Evolutionary conservation across 805 yeast species (phyloP).

Genomic region (Candida maris): DNA sequence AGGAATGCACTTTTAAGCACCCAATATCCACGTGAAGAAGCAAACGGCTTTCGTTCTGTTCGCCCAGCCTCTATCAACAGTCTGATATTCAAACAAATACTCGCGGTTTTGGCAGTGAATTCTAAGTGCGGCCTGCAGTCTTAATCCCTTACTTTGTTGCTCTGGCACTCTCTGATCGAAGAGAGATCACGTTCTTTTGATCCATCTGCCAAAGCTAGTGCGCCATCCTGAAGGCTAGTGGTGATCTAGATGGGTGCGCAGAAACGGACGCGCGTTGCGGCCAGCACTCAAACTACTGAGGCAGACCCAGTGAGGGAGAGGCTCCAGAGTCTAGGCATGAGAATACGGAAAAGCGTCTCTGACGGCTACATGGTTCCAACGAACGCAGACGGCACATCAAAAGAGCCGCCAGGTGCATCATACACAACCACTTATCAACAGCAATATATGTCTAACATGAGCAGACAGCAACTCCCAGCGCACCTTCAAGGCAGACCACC

Average conservation of each 20-base stretch:
- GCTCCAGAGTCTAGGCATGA: conserved; percentile 62
- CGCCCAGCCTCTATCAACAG: too few relatives aligned
- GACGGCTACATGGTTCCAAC: conserved; percentile 46
- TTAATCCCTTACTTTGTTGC: too few relatives aligned
- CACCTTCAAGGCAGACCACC: conserved; percentile 39
- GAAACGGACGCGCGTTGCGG: not conserved
- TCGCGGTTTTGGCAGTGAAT: too few relatives aligned
- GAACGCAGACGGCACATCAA: conserved; percentile 5
- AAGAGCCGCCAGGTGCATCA: conserved; percentile 3
- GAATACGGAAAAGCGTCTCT: conserved; percentile 62
- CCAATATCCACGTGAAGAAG: too few relatives aligned
- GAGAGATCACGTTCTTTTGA: too few relatives aligned
- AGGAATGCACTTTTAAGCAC: too few relatives aligned
- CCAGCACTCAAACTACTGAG: not conserved
- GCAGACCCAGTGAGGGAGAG: conserved; percentile 28
- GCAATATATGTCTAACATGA: conserved; percentile 13
- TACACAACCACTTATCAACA: conserved; percentile 13
- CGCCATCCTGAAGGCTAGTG: too few relatives aligned
- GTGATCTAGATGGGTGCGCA: not conserved
- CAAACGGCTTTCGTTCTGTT: too few relatives aligned
- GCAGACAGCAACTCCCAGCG: conserved; percentile 41
- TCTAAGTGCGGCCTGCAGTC: too few relatives aligned
- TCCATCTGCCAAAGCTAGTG: too few relatives aligned
- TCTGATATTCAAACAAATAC: too few relatives aligned
- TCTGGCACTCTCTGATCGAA: too few relatives aligned